These are phyloP conservation scores for Filobasidium wieringae DNA, from an alignment of 768 basidiomycete species.

Conservation along the genomic window DNA sequence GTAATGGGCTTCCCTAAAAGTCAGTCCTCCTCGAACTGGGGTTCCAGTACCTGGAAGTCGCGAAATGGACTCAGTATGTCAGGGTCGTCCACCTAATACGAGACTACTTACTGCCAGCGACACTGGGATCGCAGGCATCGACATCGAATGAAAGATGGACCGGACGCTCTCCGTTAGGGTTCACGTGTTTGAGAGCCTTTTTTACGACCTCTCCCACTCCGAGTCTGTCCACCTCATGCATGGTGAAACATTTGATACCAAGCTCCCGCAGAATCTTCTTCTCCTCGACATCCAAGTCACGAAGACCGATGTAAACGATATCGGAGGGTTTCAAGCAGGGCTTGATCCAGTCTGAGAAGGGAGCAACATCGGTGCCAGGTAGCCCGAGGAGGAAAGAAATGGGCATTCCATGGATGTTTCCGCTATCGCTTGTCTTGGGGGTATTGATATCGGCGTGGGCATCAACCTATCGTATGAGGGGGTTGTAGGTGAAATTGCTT, in stretches of 20 bases:
- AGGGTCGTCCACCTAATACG: neutral
- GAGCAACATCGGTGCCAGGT: constrained; percentile 40
- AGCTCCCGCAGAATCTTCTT: constrained; percentile 72
- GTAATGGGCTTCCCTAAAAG: constrained; percentile 97
- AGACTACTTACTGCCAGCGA: constrained; percentile 61
- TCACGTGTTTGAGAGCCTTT: constrained; percentile 90
- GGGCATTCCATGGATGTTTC: constrained; percentile 97
- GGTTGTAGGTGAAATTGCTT: neutral
- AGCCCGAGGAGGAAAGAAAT: constrained; percentile 77
- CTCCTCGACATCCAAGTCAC: constrained; percentile 82
- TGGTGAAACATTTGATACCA: constrained; percentile 71
- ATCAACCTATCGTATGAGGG: constrained; percentile 47
- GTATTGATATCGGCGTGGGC: constrained; percentile 98
- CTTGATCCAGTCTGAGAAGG: constrained; percentile 48
- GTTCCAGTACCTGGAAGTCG: constrained; percentile 32
- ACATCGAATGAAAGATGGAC: constrained; percentile 97
- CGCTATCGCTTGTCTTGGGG: constrained; percentile 59
- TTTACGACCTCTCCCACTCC: constrained; percentile 92
- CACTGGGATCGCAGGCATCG: constrained; percentile 81
- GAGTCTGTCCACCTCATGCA: constrained; percentile 74
- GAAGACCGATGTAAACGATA: constrained; percentile 85
- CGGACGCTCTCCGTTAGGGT: constrained; percentile 66
- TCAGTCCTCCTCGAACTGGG: constrained; percentile 83
- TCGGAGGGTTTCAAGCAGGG: constrained; percentile 50
- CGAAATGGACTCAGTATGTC: neutral